Conservation (phyloP, 805 yeast species). For the Lipomyces yamanashiensis region DNA sequence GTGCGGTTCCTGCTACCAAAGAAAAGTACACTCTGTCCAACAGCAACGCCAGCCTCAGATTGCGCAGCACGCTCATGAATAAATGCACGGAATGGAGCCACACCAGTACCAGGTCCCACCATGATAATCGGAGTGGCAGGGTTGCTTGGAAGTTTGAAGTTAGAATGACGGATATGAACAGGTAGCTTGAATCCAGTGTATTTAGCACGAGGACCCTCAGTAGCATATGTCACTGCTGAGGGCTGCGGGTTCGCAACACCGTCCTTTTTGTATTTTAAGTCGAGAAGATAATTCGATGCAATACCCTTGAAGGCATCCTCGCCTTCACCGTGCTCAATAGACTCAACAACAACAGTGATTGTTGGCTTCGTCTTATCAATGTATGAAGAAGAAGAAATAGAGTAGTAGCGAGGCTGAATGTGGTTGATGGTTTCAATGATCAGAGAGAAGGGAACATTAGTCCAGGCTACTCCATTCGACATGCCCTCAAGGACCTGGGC, state of each 20-base stretch:
- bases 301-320: slow-evolving; percentile 73
- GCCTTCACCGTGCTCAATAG: slow-evolving; percentile 43
- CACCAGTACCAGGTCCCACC: slow-evolving; percentile 99
- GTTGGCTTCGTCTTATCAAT: slow-evolving; percentile 76
- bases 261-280: slow-evolving; percentile 66
- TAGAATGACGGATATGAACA: slow-evolving; percentile 91
- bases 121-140: slow-evolving; percentile 82
- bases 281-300: slow-evolving; percentile 82
- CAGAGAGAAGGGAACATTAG: slow-evolving; percentile 77
- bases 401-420: slow-evolving; percentile 92
- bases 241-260: slow-evolving; percentile 48
- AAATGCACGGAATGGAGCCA: slow-evolving; percentile 97
- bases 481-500: slow-evolving; percentile 72
- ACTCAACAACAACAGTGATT: slow-evolving; percentile 90
- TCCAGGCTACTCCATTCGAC: slow-evolving; percentile 74
- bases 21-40: slow-evolving; percentile 79
- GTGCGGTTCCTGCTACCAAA: slow-evolving; percentile 82
- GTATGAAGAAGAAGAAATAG: slow-evolving; percentile 87
- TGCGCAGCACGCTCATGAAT: slow-evolving; percentile 79
- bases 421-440: slow-evolving; percentile 79
- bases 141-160: slow-evolving; percentile 89
- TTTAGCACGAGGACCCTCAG: slow-evolving; percentile 79
- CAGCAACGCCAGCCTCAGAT: slow-evolving; percentile 53
- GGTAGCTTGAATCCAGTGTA: slow-evolving; percentile 65
- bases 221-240: slow-evolving; percentile 61